phyloP scores from a whole-genome alignment of 345 rosid genomes.

The Eucalyptus sp. region DNA sequence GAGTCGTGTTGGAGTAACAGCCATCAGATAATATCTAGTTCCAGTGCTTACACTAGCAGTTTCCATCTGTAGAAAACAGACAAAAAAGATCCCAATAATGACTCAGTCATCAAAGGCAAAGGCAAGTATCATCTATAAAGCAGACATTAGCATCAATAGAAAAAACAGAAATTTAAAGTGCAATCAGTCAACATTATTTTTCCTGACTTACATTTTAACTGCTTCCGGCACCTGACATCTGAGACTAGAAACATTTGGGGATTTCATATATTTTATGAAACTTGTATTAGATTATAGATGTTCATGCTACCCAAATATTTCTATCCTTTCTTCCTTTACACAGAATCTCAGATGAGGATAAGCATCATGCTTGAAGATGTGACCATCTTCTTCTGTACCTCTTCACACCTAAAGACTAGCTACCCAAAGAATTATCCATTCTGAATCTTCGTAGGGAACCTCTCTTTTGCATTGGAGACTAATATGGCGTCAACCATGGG shows the following conservation, averaged over 20 bases:
- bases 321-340: not conserved
- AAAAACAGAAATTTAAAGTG: not conserved
- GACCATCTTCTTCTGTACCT: not conserved
- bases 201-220: not conserved
- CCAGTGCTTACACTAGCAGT: constrained; percentile 60
- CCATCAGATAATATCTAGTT: constrained; percentile 96
- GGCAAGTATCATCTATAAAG: not conserved
- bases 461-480: not conserved
- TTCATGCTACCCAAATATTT: not conserved
- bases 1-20: constrained; percentile 93
- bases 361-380: not conserved
- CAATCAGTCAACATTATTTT: not conserved
- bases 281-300: not conserved
- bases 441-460: not conserved
- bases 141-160: not conserved
- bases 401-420: not conserved
- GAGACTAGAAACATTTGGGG: not conserved
- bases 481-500: not conserved
- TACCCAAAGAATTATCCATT: not conserved
- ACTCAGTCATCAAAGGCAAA: not conserved
- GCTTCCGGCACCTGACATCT: not conserved
- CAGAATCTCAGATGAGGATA: not conserved
- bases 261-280: not conserved
- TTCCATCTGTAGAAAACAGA: constrained; percentile 61
- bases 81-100: not conserved